phyloP scores from a whole-genome alignment of 495 filamentous ascomycete genomes.

The Hyaloscypha hepaticicola region DNA sequence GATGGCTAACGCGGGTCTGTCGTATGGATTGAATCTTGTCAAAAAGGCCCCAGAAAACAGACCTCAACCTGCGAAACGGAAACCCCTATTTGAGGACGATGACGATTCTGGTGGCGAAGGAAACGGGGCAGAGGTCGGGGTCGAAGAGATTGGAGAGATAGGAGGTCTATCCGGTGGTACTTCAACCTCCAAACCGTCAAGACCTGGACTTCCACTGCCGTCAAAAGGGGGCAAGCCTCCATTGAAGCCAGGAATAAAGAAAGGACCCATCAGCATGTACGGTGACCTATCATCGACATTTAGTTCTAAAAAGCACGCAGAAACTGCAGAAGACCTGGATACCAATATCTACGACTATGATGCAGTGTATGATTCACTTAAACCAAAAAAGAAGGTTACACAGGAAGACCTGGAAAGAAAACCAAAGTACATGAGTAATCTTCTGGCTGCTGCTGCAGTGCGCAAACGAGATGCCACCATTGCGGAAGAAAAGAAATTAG shows the following conservation, averaged over 20 bases:
- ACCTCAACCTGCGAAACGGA: constrained; percentile 41
- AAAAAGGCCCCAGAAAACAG: constrained; percentile 40
- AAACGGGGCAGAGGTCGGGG: constrained; percentile 14
- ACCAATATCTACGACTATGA: constrained; percentile 77
- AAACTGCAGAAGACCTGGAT: constrained; percentile 59
- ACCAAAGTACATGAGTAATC: constrained; percentile 80
- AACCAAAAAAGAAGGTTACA: constrained; percentile 37
- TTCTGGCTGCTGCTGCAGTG: constrained; percentile 77
- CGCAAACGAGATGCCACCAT: constrained; percentile 87
- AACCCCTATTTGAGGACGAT: constrained; percentile 51
- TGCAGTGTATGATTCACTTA: constrained; percentile 65
- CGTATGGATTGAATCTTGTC: constrained; percentile 58
- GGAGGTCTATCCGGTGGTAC: constrained; percentile 15
- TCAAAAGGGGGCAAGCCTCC: constrained; percentile 33
- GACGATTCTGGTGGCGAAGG: constrained; percentile 48
- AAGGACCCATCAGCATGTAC: constrained; percentile 41
- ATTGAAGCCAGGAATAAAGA: constrained; percentile 29
- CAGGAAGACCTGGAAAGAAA: constrained; percentile 47
- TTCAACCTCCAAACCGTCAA: constrained; percentile 11
- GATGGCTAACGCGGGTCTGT: constrained; percentile 39
- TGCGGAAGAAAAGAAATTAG: constrained; percentile 82
- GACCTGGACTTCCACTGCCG: background rate
- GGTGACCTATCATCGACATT: constrained; percentile 55
- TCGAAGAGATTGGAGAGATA: constrained; percentile 34
- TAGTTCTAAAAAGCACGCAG: constrained; percentile 53